These are phyloP conservation scores for Talaromyces sp. DNA, from an alignment of 2,329 filamentous ascomycete species.

Conservation along the genomic window DNA sequence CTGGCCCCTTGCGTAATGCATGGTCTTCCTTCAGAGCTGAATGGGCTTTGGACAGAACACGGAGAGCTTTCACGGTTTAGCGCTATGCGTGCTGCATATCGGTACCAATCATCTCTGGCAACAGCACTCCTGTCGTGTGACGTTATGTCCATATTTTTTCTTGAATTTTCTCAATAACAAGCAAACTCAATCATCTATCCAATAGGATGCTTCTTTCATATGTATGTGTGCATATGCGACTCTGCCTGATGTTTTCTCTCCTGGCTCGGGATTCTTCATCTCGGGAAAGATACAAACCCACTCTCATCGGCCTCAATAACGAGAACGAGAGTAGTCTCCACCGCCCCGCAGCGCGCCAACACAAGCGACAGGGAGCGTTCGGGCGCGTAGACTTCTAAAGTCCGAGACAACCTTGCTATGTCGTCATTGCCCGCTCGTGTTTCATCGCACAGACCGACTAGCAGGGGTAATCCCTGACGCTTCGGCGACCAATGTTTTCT, in stretches of 20 bases:
- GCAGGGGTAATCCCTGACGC: conserved; percentile 11
- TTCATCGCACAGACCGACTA: background rate
- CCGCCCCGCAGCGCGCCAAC: conserved; percentile 22
- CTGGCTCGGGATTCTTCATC: no score
- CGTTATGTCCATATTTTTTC: background rate
- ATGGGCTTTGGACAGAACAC: conserved; percentile 2
- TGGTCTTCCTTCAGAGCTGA: background rate
- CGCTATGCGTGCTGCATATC: conserved; percentile 17
- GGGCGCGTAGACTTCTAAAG: conserved; percentile 11
- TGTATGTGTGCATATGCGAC: no score
- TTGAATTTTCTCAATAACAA: background rate
- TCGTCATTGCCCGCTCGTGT: conserved; percentile 12
- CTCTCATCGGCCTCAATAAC: background rate
- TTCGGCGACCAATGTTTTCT: background rate
- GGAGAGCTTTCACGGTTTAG: conserved; percentile 15
- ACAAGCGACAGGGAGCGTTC: conserved; percentile 17
- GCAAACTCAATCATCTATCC: background rate
- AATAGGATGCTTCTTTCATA: background rate
- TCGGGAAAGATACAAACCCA: no score
- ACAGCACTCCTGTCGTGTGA: conserved; percentile 14
- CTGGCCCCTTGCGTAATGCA: conserved; percentile 8
- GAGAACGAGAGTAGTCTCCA: conserved; percentile 6
- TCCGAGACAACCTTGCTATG: background rate
- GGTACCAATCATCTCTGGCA: conserved; percentile 10
- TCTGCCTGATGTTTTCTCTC: background rate